Conservation (phyloP, 805 yeast species). For the Candida piceae region DNA sequence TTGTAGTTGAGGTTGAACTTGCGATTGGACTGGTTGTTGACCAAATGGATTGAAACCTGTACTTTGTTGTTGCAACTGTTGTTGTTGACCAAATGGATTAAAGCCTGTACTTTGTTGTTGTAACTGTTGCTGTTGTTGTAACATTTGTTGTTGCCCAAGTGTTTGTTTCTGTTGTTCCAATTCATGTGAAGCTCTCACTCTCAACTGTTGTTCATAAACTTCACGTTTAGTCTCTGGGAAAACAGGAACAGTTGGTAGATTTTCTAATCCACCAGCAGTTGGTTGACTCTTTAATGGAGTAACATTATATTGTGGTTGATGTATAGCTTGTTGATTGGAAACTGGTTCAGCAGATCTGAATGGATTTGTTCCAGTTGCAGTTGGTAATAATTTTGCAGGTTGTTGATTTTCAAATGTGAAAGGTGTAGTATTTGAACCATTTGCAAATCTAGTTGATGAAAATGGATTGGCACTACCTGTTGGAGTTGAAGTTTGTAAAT, state of each 20-base stretch:
- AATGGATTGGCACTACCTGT: constrained; percentile 25
- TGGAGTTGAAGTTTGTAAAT: background rate
- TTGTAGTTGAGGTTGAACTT: constrained; percentile 10
- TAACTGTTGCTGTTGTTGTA: constrained; percentile 10
- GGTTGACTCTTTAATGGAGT: constrained; percentile 40
- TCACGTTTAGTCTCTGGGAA: constrained; percentile 54
- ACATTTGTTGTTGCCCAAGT: constrained; percentile 10
- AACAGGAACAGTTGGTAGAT: constrained; percentile 59
- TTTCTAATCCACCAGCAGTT: constrained; percentile 73
- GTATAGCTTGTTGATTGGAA: constrained; percentile 15
- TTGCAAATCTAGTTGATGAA: constrained; percentile 18
- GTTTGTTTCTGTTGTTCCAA: constrained; percentile 18
- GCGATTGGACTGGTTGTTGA: constrained; percentile 2
- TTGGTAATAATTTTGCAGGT: constrained; percentile 8
- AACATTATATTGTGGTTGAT: constrained; percentile 22
- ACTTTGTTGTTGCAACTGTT: constrained; percentile 9
- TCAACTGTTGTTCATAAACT: constrained; percentile 15
- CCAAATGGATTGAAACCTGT: constrained; percentile 1
- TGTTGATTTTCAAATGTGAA: constrained; percentile 10
- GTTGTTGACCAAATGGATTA: constrained; percentile 3
- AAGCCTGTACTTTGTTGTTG: constrained; percentile 1
- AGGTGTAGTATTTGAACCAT: constrained; percentile 19
- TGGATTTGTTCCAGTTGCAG: constrained; percentile 54
- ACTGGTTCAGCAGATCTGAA: constrained; percentile 35
- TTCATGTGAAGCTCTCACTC: constrained; percentile 15